Evolutionary conservation across 257 asterid genomes (phyloP).

Genomic region (Datura wrightii): DNA sequence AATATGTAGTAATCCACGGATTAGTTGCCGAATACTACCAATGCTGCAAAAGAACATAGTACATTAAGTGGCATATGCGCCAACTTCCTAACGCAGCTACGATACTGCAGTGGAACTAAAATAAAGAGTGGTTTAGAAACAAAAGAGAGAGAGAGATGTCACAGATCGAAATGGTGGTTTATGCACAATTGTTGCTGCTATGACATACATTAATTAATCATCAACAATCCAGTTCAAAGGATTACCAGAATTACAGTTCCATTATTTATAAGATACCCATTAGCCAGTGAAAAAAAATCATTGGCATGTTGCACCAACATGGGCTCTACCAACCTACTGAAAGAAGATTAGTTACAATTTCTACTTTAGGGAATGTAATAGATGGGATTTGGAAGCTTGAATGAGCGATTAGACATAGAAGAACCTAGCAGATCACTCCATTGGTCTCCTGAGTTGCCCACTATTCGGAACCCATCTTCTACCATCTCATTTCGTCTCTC

Average conservation of each 20-base stretch:
- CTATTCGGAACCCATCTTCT: conserved; percentile 62
- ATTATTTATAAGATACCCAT: conserved; percentile 15
- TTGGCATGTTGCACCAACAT: background rate
- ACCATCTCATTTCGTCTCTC: conserved; percentile 66
- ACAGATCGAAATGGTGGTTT: background rate
- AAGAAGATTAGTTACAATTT: background rate
- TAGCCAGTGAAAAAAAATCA: background rate
- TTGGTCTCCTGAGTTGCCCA: conserved; percentile 83
- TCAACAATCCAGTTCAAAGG: background rate
- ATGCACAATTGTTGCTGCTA: conserved; percentile 2
- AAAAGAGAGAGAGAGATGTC: background rate
- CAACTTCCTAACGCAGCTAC: no score
- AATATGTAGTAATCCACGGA: background rate
- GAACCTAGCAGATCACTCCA: conserved; percentile 87
- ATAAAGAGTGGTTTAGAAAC: background rate
- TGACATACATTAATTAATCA: background rate
- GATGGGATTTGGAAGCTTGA: conserved; percentile 90
- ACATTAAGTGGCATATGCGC: no score
- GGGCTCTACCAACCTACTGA: conserved; percentile 9
- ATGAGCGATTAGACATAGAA: conserved; percentile 57
- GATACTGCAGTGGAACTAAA: background rate
- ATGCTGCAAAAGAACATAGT: no score
- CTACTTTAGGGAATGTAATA: conserved; percentile 60
- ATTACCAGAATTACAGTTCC: background rate
- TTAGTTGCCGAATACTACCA: background rate